These are phyloP conservation scores for Coix lacrymajobi DNA, from an alignment of 176 grass and related monocot species.

Conservation along the genomic window DNA sequence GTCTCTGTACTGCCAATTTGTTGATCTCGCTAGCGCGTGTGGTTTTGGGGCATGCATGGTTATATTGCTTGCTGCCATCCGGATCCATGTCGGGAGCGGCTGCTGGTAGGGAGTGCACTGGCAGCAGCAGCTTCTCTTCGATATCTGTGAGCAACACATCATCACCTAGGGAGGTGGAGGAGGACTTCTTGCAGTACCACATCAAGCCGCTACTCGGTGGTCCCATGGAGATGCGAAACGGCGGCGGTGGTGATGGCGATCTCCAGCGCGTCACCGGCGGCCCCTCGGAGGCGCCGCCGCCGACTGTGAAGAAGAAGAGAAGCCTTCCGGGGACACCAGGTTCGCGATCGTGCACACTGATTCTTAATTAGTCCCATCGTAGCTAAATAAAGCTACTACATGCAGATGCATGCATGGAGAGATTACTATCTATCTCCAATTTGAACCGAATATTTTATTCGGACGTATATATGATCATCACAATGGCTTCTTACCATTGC, in stretches of 20 bases:
- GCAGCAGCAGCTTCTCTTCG: conserved; percentile 32
- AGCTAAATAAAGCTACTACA: background rate
- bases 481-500: background rate
- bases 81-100: conserved; percentile 42
- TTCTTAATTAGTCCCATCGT: background rate
- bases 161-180: conserved; percentile 19
- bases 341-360: background rate
- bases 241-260: background rate
- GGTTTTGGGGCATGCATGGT: background rate
- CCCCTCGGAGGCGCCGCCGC: background rate
- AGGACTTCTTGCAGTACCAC: conserved; percentile 31
- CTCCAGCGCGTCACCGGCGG: background rate
- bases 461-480: background rate
- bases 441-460: background rate
- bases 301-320: conserved; percentile 60
- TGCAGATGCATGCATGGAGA: background rate
- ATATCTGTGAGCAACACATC: conserved; percentile 30
- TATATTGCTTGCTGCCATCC: background rate
- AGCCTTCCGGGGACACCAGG: conserved; percentile 91
- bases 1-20: background rate
- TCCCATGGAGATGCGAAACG: background rate
- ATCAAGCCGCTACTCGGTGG: conserved; percentile 4
- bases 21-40: background rate
- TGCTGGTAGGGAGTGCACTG: conserved; percentile 25
- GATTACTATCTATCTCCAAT: background rate